Evolutionary conservation across 495 filamentous ascomycete species (phyloP).

Genomic region (Lophiotrema nucula): DNA sequence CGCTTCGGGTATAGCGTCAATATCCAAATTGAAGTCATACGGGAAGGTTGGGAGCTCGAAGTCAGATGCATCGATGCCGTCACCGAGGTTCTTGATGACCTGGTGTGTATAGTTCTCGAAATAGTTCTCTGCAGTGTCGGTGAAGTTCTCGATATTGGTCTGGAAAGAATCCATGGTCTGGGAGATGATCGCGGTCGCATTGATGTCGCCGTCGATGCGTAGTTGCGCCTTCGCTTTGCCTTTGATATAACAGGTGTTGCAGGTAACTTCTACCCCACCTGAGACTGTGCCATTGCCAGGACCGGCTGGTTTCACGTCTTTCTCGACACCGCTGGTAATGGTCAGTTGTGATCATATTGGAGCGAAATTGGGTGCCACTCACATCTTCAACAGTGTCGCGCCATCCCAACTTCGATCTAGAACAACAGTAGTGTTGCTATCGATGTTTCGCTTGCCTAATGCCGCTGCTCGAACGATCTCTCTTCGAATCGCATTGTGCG

Average conservation of each 20-base stretch:
- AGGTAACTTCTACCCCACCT: slow-evolving; percentile 44
- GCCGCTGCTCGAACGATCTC: slow-evolving; percentile 1
- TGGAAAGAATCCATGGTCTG: slow-evolving; percentile 40
- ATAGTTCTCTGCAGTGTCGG: slow-evolving; percentile 14
- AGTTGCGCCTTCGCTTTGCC: slow-evolving; percentile 47
- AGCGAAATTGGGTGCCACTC: neutral
- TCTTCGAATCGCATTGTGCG: slow-evolving; percentile 6
- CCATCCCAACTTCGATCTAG: slow-evolving; percentile 21
- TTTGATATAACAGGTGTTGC: slow-evolving; percentile 53
- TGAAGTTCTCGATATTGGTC: slow-evolving; percentile 35
- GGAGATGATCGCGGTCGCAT: slow-evolving; percentile 41
- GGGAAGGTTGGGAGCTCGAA: slow-evolving; percentile 45
- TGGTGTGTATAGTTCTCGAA: slow-evolving; percentile 14
- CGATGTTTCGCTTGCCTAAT: neutral
- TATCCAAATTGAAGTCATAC: slow-evolving; percentile 26
- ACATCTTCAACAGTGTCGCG: slow-evolving; percentile 17
- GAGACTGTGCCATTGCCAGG: neutral
- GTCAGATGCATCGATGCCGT: slow-evolving; percentile 39
- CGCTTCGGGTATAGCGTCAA: slow-evolving; percentile 46
- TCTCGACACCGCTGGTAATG: neutral
- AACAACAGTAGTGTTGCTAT: neutral
- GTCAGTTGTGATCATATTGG: neutral
- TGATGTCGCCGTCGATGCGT: slow-evolving; percentile 43
- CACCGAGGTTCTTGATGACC: slow-evolving; percentile 9
- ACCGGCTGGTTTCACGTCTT: neutral